Conservation (phyloP, 345 rosid species). For the Citrus unshiu region DNA sequence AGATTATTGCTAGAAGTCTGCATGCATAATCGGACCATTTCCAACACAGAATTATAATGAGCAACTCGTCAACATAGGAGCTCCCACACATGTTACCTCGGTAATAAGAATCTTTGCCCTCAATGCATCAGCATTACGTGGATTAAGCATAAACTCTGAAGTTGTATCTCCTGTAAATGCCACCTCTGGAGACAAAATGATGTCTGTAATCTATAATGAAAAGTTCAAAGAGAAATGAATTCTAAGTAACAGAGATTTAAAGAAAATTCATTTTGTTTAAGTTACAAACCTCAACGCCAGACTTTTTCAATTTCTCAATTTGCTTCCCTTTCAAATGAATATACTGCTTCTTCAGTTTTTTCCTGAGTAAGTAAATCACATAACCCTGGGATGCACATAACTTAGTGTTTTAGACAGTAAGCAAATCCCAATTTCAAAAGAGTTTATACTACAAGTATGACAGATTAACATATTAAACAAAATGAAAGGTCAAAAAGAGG, state of each 20-base stretch:
- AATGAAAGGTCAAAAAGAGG: background rate
- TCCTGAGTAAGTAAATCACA: conserved; percentile 75
- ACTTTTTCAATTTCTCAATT: conserved; percentile 88
- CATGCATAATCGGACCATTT: background rate
- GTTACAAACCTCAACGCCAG: conserved; percentile 69
- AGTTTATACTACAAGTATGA: background rate
- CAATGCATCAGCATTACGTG: conserved; percentile 90
- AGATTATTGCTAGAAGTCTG: background rate
- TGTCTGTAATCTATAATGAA: conserved; percentile 69
- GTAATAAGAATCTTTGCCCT: conserved; percentile 92
- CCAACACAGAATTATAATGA: background rate
- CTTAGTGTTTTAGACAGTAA: background rate
- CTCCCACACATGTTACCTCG: conserved; percentile 50
- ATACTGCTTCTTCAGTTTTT: conserved; percentile 88
- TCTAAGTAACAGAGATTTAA: background rate
- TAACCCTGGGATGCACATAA: conserved; percentile 67
- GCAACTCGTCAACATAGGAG: background rate
- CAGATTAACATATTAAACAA: background rate
- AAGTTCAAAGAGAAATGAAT: conserved; percentile 18
- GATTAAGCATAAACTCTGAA: conserved; percentile 91
- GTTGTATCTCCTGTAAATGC: conserved; percentile 97
- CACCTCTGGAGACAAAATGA: conserved; percentile 82
- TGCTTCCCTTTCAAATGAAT: conserved; percentile 86
- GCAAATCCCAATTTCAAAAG: background rate
- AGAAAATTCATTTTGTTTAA: background rate